phyloP scores from a whole-genome alignment of 2,329 filamentous ascomycete genomes.

The Mycocentrospora acerina region DNA sequence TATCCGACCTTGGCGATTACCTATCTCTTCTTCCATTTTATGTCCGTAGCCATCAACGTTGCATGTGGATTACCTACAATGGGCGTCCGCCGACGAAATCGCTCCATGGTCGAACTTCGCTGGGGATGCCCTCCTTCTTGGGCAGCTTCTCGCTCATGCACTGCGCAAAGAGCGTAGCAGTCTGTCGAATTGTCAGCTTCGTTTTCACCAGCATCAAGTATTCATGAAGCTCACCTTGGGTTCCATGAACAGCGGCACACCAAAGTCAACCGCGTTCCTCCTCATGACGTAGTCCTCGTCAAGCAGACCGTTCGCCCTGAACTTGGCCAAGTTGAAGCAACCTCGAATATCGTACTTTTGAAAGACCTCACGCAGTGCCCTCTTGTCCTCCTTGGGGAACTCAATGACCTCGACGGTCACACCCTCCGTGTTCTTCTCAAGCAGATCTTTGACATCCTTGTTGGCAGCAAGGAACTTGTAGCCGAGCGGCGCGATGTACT shows the following conservation, averaged over 20 bases:
- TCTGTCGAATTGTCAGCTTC: conserved; percentile 56
- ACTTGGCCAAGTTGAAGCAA: conserved; percentile 90
- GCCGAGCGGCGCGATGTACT: conserved; percentile 83
- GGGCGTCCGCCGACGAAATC: conserved; percentile 74
- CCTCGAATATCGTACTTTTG: conserved; percentile 95
- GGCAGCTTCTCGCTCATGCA: conserved; percentile 98
- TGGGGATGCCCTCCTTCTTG: conserved; percentile 80
- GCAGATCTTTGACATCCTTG: conserved; percentile 75
- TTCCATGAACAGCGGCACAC: conserved; percentile 97
- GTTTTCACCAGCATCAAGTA: not conserved
- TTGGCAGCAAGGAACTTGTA: conserved; percentile 94
- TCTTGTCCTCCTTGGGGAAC: conserved; percentile 95
- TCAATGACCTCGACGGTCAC: conserved; percentile 86
- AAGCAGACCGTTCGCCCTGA: conserved; percentile 76
- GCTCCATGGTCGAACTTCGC: conserved; percentile 91
- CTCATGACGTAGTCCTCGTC: conserved; percentile 99
- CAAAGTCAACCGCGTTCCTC: conserved; percentile 96
- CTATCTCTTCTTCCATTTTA: not conserved
- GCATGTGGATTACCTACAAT: conserved; percentile 18
- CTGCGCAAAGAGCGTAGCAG: conserved; percentile 90
- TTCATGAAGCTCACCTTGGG: conserved; percentile 69
- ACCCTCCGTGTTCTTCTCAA: conserved; percentile 71
- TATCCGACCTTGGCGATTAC: not conserved
- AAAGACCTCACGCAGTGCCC: conserved; percentile 90
- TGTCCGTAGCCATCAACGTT: not conserved